Percentiles rank a stretch among this genome's conserved stretches.
phyloP scores from a whole-genome alignment of 108 stramenopile species.

The Chaetoceros tenuissimus region DNA sequence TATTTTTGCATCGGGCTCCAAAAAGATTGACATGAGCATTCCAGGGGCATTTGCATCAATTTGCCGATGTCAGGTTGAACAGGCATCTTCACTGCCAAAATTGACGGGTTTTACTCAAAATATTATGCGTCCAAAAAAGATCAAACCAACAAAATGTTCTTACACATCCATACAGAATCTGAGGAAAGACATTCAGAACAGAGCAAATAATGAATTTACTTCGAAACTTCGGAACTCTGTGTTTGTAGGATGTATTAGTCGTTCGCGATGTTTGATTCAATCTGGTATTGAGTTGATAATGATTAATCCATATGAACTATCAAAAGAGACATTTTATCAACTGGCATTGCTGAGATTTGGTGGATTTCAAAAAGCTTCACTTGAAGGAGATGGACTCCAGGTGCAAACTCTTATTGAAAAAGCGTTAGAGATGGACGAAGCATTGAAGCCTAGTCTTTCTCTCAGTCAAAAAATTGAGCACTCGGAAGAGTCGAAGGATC shows the following conservation, averaged over 20 bases:
- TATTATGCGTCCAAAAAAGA: constrained; percentile 46
- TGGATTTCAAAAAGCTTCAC: constrained; percentile 29
- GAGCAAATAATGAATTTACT: constrained; percentile 41
- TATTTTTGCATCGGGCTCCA: constrained; percentile 7
- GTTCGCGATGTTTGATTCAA: constrained; percentile 79
- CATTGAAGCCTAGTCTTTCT: constrained; percentile 17
- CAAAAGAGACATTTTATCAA: constrained; percentile 78
- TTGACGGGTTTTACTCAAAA: background rate
- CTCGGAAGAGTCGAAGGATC: constrained; percentile 9
- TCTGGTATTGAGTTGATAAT: constrained; percentile 82
- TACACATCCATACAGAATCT: constrained; percentile 72
- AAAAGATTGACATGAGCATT: constrained; percentile 39
- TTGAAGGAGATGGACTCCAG: constrained; percentile 49
- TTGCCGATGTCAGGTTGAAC: constrained; percentile 2
- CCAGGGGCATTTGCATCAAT: constrained; percentile 71
- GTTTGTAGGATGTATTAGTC: constrained; percentile 82
- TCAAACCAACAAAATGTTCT: constrained; percentile 65
- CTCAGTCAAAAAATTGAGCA: too few relatives aligned
- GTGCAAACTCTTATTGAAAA: constrained; percentile 46
- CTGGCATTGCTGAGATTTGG: constrained; percentile 62
- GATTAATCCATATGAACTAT: constrained; percentile 69
- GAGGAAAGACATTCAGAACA: constrained; percentile 46
- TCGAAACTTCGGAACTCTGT: constrained; percentile 59
- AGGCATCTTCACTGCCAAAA: background rate
- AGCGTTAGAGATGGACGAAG: constrained; percentile 56